Evolutionary conservation across 2,329 filamentous ascomycete genomes (phyloP).

Genomic region (Bimuria novae-zelandiae): DNA sequence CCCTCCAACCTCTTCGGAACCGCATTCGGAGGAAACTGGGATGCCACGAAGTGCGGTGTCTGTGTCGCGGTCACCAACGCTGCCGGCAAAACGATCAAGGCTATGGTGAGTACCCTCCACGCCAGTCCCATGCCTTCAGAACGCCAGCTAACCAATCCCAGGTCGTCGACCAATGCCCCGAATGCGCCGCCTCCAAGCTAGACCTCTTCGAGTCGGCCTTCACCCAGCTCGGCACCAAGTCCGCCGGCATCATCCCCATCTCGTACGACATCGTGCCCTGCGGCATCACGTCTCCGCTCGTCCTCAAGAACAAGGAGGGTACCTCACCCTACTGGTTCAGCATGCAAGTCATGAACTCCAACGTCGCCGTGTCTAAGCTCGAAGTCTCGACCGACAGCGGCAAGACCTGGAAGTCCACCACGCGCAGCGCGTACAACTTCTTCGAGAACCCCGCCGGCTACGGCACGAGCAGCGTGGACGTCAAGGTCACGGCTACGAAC

Average conservation of each 20-base stretch:
- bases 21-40: slow-evolving; percentile 66
- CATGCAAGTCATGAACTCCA: slow-evolving; percentile 69
- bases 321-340: slow-evolving; percentile 60
- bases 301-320: slow-evolving; percentile 59
- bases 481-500: slow-evolving; percentile 60
- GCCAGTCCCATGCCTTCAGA: no score
- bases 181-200: slow-evolving; percentile 58
- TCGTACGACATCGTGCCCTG: slow-evolving; percentile 58
- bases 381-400: slow-evolving; percentile 67
- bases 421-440: slow-evolving; percentile 59
- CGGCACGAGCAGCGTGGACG: slow-evolving; percentile 58
- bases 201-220: slow-evolving; percentile 62
- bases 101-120: slow-evolving; percentile 60
- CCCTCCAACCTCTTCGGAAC: slow-evolving; percentile 64
- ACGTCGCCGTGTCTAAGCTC: slow-evolving; percentile 59
- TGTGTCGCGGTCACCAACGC: slow-evolving; percentile 65
- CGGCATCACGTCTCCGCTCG: slow-evolving; percentile 55
- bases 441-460: slow-evolving; percentile 65
- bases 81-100: slow-evolving; percentile 62
- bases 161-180: slow-evolving; percentile 63
- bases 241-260: slow-evolving; percentile 55
- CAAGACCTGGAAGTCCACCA: slow-evolving; percentile 61
- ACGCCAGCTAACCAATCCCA: slow-evolving; percentile 26
- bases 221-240: slow-evolving; percentile 50
- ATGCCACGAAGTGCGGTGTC: slow-evolving; percentile 62